phyloP scores from a whole-genome alignment of 2,329 filamentous ascomycete species.

The Xenoacremonium recifei region DNA sequence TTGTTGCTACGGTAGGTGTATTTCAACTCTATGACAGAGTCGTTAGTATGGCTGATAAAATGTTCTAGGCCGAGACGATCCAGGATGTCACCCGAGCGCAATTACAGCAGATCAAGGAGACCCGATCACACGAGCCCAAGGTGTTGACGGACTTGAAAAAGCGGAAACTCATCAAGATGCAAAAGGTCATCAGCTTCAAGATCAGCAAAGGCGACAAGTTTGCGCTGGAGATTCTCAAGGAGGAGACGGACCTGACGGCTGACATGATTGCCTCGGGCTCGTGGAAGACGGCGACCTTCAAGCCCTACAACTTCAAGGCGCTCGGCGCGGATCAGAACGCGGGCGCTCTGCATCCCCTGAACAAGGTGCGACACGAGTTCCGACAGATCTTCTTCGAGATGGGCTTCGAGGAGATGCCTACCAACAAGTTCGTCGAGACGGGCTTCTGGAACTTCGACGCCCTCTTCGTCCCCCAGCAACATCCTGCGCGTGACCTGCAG shows the following conservation, averaged over 20 bases:
- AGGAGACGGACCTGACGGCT: constrained; percentile 91
- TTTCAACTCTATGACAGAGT: too few relatives aligned
- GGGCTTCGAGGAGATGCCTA: constrained; percentile 98
- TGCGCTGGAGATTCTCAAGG: constrained; percentile 81
- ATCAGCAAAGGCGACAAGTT: constrained; percentile 86
- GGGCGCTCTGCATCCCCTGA: constrained; percentile 68
- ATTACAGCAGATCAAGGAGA: constrained; percentile 70
- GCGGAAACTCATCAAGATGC: constrained; percentile 80
- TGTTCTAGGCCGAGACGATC: constrained; percentile 71
- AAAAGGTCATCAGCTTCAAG: constrained; percentile 83
- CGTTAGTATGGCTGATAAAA: too few relatives aligned
- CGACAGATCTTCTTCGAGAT: constrained; percentile 98
- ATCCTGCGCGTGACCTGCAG: constrained; percentile 94
- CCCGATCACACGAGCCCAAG: constrained; percentile 72
- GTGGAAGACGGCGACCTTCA: constrained; percentile 92
- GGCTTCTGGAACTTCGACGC: constrained; percentile 99
- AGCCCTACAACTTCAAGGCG: constrained; percentile 72
- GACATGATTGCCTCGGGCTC: constrained; percentile 87
- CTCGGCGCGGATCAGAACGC: constrained; percentile 61
- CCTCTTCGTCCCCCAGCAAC: constrained; percentile 92
- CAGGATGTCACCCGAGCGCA: constrained; percentile 76
- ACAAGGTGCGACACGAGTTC: constrained; percentile 95
- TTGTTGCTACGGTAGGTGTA: constrained; percentile 50
- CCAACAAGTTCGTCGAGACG: constrained; percentile 88
- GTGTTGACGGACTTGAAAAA: constrained; percentile 81